Evolutionary conservation across 106 monocot species (phyloP).

Genomic region (Dendrobium nobile): DNA sequence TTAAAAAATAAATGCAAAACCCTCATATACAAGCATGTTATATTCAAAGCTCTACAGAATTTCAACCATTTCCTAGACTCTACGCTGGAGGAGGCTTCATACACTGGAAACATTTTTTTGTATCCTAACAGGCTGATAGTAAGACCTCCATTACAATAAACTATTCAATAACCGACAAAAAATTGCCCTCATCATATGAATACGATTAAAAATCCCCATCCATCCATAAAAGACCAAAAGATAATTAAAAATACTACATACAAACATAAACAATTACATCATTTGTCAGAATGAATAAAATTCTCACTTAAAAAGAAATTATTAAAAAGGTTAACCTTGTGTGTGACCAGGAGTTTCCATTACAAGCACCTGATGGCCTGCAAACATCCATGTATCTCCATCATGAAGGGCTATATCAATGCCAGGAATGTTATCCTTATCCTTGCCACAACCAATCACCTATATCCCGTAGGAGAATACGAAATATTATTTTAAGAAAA

Average conservation of each 20-base stretch:
- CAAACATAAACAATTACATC: background rate
- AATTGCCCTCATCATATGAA: background rate
- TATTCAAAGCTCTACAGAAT: background rate
- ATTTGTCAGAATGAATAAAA: background rate
- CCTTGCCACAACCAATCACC: constrained; percentile 80
- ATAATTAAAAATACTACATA: background rate
- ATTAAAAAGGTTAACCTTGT: constrained; percentile 29
- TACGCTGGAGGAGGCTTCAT: background rate
- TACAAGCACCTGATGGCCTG: constrained; percentile 77
- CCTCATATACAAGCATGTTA: background rate
- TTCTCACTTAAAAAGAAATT: background rate
- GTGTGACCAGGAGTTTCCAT: constrained; percentile 97
- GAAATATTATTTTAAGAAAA: background rate
- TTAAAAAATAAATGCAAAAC: background rate
- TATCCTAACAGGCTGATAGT: background rate
- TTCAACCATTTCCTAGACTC: background rate
- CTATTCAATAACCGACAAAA: background rate
- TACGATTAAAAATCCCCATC: background rate
- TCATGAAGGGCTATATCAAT: constrained; percentile 86
- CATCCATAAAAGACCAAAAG: background rate
- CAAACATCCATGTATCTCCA: constrained; percentile 98
- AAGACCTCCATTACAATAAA: background rate
- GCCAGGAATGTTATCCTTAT: constrained; percentile 84
- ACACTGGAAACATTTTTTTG: background rate
- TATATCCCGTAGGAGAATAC: constrained; percentile 16